Conservation (phyloP, 108 stramenopile species). For the Aurantiochytrium sp. region DNA sequence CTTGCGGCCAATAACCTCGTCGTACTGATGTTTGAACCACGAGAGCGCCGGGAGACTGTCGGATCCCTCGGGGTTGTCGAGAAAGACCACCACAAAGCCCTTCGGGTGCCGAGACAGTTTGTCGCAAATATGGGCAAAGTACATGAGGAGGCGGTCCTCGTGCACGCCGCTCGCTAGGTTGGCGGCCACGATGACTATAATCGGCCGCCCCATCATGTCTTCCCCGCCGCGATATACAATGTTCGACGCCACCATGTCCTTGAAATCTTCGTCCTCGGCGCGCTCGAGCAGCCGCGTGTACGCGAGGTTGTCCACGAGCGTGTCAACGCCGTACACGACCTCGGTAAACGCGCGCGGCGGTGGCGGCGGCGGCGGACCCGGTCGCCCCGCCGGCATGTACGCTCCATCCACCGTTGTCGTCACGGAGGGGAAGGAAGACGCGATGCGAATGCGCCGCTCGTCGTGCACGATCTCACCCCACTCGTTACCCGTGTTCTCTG, state of each 20-base stretch:
- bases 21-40: slow-evolving; percentile 2
- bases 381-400: not conserved
- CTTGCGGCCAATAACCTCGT: slow-evolving; percentile 25
- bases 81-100: not conserved
- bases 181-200: not conserved
- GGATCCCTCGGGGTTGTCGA: not conserved
- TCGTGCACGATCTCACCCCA: not conserved
- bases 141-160: not conserved
- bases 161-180: not conserved
- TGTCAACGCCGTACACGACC: not conserved
- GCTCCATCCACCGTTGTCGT: not conserved
- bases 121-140: not conserved
- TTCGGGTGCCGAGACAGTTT: not conserved
- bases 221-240: not conserved
- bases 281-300: not conserved
- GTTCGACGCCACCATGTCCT: not conserved
- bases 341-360: not conserved
- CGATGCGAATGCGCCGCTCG: not conserved
- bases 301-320: slow-evolving; percentile 12
- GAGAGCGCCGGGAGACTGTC: not conserved
- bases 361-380: not conserved
- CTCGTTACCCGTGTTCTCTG: not conserved
- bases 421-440: not conserved
- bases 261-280: not conserved
- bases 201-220: not conserved